Evolutionary conservation across 176 grass and related monocot genomes (phyloP).

Genomic region (Ampelocalamus luodianensis): DNA sequence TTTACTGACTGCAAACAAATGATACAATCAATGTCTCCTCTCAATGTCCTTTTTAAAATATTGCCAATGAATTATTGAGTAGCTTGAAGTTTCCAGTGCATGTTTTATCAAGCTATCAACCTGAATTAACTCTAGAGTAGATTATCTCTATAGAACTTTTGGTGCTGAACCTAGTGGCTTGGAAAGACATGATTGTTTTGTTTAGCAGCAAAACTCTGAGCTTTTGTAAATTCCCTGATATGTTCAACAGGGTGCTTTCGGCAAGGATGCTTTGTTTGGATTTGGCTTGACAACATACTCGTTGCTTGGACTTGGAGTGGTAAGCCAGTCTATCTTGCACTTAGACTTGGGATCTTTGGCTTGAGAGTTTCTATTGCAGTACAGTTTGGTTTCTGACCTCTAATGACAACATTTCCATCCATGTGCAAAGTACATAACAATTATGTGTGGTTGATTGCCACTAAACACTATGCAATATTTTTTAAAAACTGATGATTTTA

Average conservation of each 20-base stretch:
- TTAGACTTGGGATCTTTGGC: not conserved
- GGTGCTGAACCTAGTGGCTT: conserved; percentile 9
- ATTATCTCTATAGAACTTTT: not conserved
- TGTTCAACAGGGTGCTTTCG: conserved; percentile 80
- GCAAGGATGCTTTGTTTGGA: conserved; percentile 79
- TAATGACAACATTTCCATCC: conserved; percentile 2
- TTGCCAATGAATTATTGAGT: not conserved
- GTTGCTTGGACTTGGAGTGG: conserved; percentile 94
- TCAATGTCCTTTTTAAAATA: conserved; percentile 3
- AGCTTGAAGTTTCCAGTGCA: not conserved
- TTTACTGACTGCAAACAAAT: not conserved
- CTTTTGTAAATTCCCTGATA: conserved; percentile 38
- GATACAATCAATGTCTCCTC: not conserved
- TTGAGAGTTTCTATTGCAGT: not conserved
- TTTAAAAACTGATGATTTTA: not conserved
- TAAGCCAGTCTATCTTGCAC: conserved; percentile 41
- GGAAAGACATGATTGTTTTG: conserved; percentile 4
- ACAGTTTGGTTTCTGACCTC: conserved; percentile 8
- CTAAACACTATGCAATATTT: not conserved
- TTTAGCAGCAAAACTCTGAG: conserved; percentile 18
- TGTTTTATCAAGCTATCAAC: not conserved
- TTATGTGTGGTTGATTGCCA: not conserved
- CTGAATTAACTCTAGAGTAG: not conserved
- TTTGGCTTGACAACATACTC: conserved; percentile 92
- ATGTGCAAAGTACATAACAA: not conserved